Evolutionary conservation across 768 basidiomycete genomes (phyloP), one percentile per base, ranked within the genome.

Genomic region (Tylopilus subfusipes): DNA sequence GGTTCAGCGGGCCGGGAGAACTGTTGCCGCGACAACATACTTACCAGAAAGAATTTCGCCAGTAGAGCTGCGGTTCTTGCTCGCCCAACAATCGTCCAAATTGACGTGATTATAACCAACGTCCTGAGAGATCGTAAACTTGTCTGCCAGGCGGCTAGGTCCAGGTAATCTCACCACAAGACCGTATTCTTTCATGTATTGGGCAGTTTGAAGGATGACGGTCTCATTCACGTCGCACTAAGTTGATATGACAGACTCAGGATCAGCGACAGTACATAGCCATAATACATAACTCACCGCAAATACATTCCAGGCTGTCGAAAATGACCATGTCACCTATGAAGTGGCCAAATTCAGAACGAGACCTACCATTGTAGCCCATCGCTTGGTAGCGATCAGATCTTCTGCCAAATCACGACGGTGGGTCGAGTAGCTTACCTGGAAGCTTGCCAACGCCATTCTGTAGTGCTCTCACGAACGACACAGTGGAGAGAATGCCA

Each of bases 231-330:
- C 82, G 59, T 79, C 72, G 65, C 84, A 85, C 82, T 84, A 52
- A 49, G 29, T 24, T 34, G 14, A 50, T 42, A 47, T 22, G 29
- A 42, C 27, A n/a, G 11, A 30, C 34, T 38, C n/a, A n/a, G n/a
- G n/a, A 50, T 49, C 31, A 48, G 45, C 12, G 22, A 25, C 22
- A 27, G 55, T 25, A 14, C 16, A 4, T 12, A 29, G 24, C 11
- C 39, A 31, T 56, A n/a, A 27, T 24, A 30, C 27, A 22, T 10
- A n/a, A 59, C 75, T 33, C 57, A 84, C 83, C 61, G 78, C 77
- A 54, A 80, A 86, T 5, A 78, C 84, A 61, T 86, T 85, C 85
- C 85, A 86, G 5, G 84, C 84, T 85, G 42, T 24, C 50, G 12
- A 46, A 33, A 9, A 53, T 38, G 27, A 25, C 19, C 13, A 21